phyloP scores from a whole-genome alignment of 108 stramenopile species.

The Skeletonema costatum region DNA sequence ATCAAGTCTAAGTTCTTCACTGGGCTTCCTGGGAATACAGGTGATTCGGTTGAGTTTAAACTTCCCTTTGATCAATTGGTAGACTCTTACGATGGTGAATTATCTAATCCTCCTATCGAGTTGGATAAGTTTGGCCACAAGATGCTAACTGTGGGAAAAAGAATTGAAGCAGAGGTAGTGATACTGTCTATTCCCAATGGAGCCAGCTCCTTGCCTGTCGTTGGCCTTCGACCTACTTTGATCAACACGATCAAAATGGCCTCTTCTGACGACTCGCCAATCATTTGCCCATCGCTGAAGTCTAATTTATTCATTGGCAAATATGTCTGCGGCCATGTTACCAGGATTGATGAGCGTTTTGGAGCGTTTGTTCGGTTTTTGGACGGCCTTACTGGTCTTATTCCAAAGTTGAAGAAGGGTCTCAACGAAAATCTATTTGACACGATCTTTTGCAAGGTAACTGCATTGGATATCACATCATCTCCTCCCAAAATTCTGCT shows the following conservation, averaged over 20 bases:
- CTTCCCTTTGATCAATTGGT: conserved; percentile 80
- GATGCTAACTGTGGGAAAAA: conserved; percentile 71
- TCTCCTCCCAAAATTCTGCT: conserved; percentile 67
- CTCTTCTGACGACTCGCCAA: conserved; percentile 18
- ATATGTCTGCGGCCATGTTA: conserved; percentile 68
- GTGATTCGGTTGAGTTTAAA: conserved; percentile 69
- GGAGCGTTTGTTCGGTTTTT: conserved; percentile 87
- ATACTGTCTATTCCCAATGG: conserved; percentile 64
- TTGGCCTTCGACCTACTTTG: conserved; percentile 67
- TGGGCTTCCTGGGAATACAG: conserved; percentile 21
- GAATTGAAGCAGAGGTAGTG: conserved; percentile 68
- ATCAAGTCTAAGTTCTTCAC: conserved; percentile 77
- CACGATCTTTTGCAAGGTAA: conserved; percentile 67
- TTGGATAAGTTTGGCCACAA: conserved; percentile 63
- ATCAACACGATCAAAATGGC: conserved; percentile 52
- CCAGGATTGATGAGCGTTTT: conserved; percentile 67
- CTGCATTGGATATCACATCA: conserved; percentile 74
- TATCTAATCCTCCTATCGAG: conserved; percentile 55
- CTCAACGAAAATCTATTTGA: conserved; percentile 58
- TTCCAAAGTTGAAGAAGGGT: conserved; percentile 82
- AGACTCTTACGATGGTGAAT: conserved; percentile 64
- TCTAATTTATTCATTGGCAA: conserved; percentile 73
- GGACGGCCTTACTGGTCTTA: conserved; percentile 79
- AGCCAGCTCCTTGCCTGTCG: conserved; percentile 56
- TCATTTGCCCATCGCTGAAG: conserved; percentile 55